Percentiles rank a stretch among this genome's conserved stretches.
Conservation (phyloP, 2,329 filamentous ascomycete species). For the Monosporascus sp. region DNA sequence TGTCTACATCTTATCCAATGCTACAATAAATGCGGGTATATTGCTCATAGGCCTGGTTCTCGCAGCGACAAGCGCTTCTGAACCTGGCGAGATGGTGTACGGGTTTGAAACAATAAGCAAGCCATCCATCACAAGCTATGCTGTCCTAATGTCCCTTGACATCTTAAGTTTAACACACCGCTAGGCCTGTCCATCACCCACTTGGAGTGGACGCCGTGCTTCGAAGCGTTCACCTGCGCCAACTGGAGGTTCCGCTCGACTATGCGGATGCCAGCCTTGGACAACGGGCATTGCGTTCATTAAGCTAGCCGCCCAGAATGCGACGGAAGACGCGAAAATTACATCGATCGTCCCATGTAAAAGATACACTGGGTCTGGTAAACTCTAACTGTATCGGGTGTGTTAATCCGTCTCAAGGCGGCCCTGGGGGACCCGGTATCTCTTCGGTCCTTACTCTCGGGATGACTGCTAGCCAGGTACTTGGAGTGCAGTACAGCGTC, state of each 20-base stretch:
- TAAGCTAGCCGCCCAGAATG: constrained; percentile 25
- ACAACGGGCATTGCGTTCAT: constrained; percentile 25
- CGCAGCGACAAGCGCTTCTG: too few species aligned
- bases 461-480: constrained; percentile 16
- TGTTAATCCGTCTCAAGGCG: constrained; percentile 21
- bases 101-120: too few species aligned
- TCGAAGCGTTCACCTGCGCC: constrained; percentile 24
- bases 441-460: constrained; percentile 19
- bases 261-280: constrained; percentile 21
- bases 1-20: too few species aligned
- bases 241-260: constrained; percentile 25
- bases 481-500: constrained; percentile 36
- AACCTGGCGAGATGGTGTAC: too few species aligned
- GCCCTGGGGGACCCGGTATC: constrained; percentile 31
- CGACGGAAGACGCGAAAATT: constrained; percentile 20
- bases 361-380: constrained; percentile 1
- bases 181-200: constrained; percentile 15
- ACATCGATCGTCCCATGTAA: constrained; percentile 24
- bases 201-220: constrained; percentile 28
- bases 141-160: too few species aligned
- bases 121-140: too few species aligned
- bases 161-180: too few species aligned
- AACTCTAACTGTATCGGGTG: not conserved
- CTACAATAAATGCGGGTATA: too few species aligned
- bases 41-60: too few species aligned